Base-by-base conservation (phyloP, 176 grass and related monocot genomes). In the Dendrocalamus sinicus region DNA sequence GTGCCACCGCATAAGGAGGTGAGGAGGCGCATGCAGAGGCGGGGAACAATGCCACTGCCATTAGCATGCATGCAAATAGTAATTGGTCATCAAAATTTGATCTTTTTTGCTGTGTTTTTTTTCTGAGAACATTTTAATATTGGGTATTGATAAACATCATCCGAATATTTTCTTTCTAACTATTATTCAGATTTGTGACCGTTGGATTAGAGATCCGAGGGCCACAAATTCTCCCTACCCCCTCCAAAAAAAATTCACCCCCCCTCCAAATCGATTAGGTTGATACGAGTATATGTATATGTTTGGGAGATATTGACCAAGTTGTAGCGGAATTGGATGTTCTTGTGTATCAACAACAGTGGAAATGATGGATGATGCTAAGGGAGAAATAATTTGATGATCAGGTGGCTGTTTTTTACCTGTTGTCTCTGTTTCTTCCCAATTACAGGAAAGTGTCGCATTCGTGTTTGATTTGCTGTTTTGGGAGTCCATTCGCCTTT, bases 1-100 rank as follows among this genome's bases (percentile, higher is more conserved):
- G 80, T 98, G 93, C 80, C 87, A 89, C 86, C 87, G 78, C 61
- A 84, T 90, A 52, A 74, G 89, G 79, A 91, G 86, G 81, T 89
- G 84, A 93, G 45, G 37, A 60, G 43, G 78, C 44, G 4, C 53
- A 44, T 83, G 41, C 70, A 12, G 44, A 9, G 44, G 46, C 41
- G 78, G 68, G 61, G 76, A 77, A 77, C 57, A 46, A 30, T 43
- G 67, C 77, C 77, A n/a, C 10, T 62, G 26, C 17, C 58, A 65
- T 75, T 84, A 61, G 61, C 26, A 72, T 64, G 24, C 8, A 82
- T 73, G 51, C 75, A 91, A 90, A 87, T 83, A 84, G 57, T 53
- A 75, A 73, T 45, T 65, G 67, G 58, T 83, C 22, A 48, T 46
- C 79, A 23, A 3, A 78, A 83, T 50, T 79, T 73, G 20, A 86